These are phyloP conservation scores for Backusella circina DNA, from an alignment of 192 early-diverging fungal species.

Conservation along the genomic window DNA sequence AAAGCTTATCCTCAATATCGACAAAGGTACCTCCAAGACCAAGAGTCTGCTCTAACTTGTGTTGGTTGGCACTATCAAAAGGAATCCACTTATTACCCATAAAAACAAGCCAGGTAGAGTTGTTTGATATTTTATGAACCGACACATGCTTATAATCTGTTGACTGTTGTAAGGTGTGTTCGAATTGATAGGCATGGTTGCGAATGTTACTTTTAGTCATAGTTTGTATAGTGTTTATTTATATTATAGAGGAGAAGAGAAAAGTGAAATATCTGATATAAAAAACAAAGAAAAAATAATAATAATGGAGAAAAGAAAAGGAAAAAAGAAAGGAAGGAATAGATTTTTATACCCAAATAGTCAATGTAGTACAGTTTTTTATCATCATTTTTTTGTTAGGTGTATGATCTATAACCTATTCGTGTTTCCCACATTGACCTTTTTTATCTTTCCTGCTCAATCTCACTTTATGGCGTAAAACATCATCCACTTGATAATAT, in stretches of 20 bases:
- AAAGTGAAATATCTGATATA: not conserved
- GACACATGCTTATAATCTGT: slow-evolving; percentile 2
- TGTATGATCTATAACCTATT: not conserved
- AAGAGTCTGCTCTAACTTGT: slow-evolving; percentile 28
- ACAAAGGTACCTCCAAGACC: slow-evolving; percentile 27
- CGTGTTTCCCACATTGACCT: not conserved
- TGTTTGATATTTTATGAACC: slow-evolving; percentile 12
- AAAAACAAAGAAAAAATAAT: not conserved
- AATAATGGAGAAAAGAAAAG: not conserved
- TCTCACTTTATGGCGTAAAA: not conserved
- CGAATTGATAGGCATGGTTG: slow-evolving; percentile 21
- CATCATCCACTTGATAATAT: not conserved
- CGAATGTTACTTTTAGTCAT: slow-evolving; percentile 17
- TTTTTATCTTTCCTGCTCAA: not conserved
- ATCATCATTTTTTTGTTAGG: not conserved
- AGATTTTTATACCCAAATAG: not conserved
- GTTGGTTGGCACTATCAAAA: slow-evolving; percentile 19
- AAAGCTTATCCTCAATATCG: slow-evolving; percentile 24
- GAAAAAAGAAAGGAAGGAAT: not conserved
- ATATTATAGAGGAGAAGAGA: not conserved
- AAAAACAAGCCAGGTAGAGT: slow-evolving; percentile 27
- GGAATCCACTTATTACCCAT: slow-evolving; percentile 16
- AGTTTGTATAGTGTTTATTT: not conserved
- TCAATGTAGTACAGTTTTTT: not conserved
- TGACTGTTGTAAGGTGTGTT: slow-evolving; percentile 17